Evolutionary conservation across 116 monocot genomes (phyloP).

Genomic region (Thalassia testudinum): DNA sequence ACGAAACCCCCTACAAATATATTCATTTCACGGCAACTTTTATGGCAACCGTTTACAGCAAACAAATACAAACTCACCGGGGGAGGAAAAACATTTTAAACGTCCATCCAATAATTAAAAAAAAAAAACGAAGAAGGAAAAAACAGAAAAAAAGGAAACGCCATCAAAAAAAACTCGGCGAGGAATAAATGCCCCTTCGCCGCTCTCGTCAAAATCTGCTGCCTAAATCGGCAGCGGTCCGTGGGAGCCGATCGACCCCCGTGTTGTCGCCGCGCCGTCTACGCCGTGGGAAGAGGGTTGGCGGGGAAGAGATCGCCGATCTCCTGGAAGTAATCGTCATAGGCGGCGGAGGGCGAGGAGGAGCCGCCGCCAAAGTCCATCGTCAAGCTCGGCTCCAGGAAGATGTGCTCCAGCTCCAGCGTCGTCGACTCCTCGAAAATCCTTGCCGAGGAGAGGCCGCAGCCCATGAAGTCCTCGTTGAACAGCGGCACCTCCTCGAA

Average conservation of each 20-base stretch:
- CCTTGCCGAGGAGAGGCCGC: conserved; percentile 13
- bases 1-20: no score
- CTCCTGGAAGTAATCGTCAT: conserved; percentile 45
- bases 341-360: background rate
- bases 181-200: no score
- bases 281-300: conserved; percentile 11
- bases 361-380: background rate
- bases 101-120: no score
- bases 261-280: conserved; percentile 1
- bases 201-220: no score
- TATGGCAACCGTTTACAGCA: no score
- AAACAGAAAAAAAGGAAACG: no score
- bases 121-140: no score
- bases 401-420: conserved; percentile 1
- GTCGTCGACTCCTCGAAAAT: conserved; percentile 17
- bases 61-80: no score
- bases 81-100: no score
- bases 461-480: conserved; percentile 18
- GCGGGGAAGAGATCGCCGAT: conserved; percentile 50
- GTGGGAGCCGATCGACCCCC: background rate
- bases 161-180: no score
- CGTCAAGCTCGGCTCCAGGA: background rate
- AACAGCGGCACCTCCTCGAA: conserved; percentile 18
- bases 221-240: no score
- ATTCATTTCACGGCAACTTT: no score